phyloP scores from a whole-genome alignment of 768 basidiomycete genomes.

The Leccinum fibrillosum region DNA sequence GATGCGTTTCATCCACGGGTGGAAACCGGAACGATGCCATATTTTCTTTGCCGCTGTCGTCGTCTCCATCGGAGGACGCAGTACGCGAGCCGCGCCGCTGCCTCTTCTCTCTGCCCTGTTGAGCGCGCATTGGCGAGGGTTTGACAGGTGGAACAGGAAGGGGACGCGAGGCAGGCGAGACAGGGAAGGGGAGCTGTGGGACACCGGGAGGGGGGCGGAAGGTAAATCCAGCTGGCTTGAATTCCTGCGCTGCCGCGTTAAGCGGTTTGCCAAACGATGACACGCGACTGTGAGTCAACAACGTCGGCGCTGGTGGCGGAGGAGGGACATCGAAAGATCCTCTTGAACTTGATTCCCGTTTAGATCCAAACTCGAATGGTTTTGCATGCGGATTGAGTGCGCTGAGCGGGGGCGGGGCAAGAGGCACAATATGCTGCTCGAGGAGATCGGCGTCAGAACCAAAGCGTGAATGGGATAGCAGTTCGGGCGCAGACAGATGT shows the following conservation, averaged over 20 bases:
- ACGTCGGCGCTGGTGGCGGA: conserved; percentile 37
- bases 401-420: conserved; percentile 8
- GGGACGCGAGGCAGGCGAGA: conserved; percentile 34
- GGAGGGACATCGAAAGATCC: conserved; percentile 25
- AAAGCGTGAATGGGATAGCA: conserved; percentile 59
- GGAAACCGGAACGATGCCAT: conserved; percentile 82
- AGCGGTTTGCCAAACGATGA: conserved; percentile 63
- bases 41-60: conserved; percentile 52
- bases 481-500: conserved; percentile 59
- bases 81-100: conserved; percentile 53
- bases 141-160: conserved; percentile 36
- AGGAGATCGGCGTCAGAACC: conserved; percentile 41
- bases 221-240: conserved; percentile 74
- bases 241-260: conserved; percentile 76
- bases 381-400: conserved; percentile 77
- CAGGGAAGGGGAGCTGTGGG: conserved; percentile 48
- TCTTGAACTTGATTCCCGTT: conserved; percentile 34
- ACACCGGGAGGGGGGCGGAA: conserved; percentile 71
- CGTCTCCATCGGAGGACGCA: conserved; percentile 33
- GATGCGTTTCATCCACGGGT: conserved; percentile 45
- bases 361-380: conserved; percentile 75
- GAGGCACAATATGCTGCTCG: conserved; percentile 16
- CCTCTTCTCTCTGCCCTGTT: conserved; percentile 81
- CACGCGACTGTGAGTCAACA: conserved; percentile 34
- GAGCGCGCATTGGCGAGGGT: conserved; percentile 20